Conservation (phyloP, 164 flowering plant species). For the Amborella trichopoda region DNA sequence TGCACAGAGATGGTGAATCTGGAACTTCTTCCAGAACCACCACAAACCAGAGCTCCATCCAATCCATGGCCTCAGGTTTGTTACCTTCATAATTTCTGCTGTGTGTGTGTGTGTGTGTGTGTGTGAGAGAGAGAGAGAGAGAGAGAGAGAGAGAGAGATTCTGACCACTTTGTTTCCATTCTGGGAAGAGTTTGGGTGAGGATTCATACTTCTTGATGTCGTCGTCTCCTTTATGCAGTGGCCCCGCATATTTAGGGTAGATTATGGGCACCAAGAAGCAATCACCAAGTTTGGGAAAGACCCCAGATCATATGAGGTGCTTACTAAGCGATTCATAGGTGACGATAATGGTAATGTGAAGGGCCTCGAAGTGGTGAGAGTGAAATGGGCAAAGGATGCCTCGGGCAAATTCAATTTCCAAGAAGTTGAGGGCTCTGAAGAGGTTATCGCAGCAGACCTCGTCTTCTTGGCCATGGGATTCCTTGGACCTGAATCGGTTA, state of each 20-base stretch:
- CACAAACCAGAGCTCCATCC: conserved; percentile 70
- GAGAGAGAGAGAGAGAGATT: too few relatives aligned
- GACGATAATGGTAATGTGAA: conserved; percentile 75
- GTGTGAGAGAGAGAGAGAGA: too few relatives aligned
- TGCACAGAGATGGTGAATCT: conserved; percentile 67
- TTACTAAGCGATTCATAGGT: conserved; percentile 84
- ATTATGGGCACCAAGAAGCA: conserved; percentile 97
- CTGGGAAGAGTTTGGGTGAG: too few relatives aligned
- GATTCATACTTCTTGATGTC: too few relatives aligned
- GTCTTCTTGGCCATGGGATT: conserved; percentile 97
- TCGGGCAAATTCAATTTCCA: conserved; percentile 72
- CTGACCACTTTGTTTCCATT: too few relatives aligned
- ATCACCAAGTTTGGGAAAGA: conserved; percentile 88
- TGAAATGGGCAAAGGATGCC: conserved; percentile 89
- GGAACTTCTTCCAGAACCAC: conserved; percentile 91
- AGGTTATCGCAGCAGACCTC: conserved; percentile 78
- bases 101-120: neutral
- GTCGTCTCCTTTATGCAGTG: conserved; percentile 35
- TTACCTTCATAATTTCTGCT: neutral
- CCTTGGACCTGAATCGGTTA: conserved; percentile 93
- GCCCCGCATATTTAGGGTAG: conserved; percentile 96
- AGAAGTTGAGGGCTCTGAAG: conserved; percentile 82
- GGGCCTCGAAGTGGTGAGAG: conserved; percentile 77
- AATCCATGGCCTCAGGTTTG: conserved; percentile 99
- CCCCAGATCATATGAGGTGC: conserved; percentile 84